These are phyloP conservation scores for Kwoniella pini DNA, from an alignment of 768 basidiomycete genomes.

Conservation along the genomic window DNA sequence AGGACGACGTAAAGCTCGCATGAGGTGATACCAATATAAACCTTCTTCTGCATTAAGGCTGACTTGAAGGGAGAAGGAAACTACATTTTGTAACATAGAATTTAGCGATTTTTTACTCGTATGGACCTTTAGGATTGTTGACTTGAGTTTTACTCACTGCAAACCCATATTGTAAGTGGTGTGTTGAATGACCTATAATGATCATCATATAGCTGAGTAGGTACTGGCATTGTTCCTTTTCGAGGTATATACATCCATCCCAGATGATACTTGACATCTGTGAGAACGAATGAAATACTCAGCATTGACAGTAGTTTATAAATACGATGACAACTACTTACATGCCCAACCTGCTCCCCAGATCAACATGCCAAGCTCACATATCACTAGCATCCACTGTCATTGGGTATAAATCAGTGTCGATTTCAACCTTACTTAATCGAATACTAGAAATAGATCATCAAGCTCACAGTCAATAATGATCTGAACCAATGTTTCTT, in stretches of 20 bases:
- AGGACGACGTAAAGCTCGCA: constrained; percentile 34
- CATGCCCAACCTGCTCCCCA: constrained; percentile 32
- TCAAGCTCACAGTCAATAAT: constrained; percentile 31
- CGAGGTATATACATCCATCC: constrained; percentile 29
- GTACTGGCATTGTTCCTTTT: constrained; percentile 26
- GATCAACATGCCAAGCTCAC: constrained; percentile 22
- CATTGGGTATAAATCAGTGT: too few relatives aligned
- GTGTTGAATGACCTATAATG: constrained; percentile 15
- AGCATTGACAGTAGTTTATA: background rate
- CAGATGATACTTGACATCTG: constrained; percentile 35
- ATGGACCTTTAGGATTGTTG: too few relatives aligned
- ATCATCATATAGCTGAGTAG: constrained; percentile 21
- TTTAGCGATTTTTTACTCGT: background rate
- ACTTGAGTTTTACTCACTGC: too few relatives aligned
- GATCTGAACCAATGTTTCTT: constrained; percentile 41
- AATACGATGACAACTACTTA: constrained; percentile 12
- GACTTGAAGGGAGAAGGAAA: constrained; percentile 29
- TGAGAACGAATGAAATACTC: background rate
- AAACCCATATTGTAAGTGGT: constrained; percentile 30
- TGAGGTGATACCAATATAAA: constrained; percentile 44
- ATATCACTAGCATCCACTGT: constrained; percentile 39
- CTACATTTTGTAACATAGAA: background rate
- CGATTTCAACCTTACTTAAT: too few relatives aligned
- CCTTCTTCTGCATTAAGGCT: constrained; percentile 41
- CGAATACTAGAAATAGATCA: background rate